Conservation (phyloP, 208 protist species). For the Crithidia mellificae region DNA sequence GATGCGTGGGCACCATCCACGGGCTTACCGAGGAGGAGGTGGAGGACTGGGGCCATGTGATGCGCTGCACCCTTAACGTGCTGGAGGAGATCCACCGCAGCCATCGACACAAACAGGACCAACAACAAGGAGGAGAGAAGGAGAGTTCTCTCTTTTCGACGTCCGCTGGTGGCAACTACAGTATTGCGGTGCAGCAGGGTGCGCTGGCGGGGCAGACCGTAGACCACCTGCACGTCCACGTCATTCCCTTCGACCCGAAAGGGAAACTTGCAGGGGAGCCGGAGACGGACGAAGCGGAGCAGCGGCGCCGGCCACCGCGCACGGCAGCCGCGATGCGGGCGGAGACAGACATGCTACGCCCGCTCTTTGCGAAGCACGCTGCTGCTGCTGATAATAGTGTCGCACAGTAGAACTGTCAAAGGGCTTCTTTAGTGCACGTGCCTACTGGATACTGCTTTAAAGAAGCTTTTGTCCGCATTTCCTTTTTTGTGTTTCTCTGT, state of each 20-base stretch:
- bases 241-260: slow-evolving; percentile 79
- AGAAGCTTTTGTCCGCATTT: too few relatives aligned
- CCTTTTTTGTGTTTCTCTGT: too few relatives aligned
- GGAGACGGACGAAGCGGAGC: slow-evolving; percentile 61
- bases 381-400: neutral
- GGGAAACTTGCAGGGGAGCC: slow-evolving; percentile 72
- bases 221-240: slow-evolving; percentile 77
- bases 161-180: slow-evolving; percentile 48
- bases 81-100: slow-evolving; percentile 44
- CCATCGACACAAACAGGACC: too few relatives aligned
- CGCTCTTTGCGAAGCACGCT: slow-evolving; percentile 40
- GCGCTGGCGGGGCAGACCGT: slow-evolving; percentile 78
- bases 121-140: neutral
- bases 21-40: slow-evolving; percentile 69
- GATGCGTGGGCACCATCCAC: slow-evolving; percentile 71
- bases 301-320: slow-evolving; percentile 49
- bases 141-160: neutral
- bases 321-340: slow-evolving; percentile 56
- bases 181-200: slow-evolving; percentile 82
- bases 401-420: neutral
- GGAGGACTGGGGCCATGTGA: slow-evolving; percentile 67
- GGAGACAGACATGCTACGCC: slow-evolving; percentile 50
- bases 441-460: too few relatives aligned
- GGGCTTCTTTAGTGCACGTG: too few relatives aligned
- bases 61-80: slow-evolving; percentile 66